These are phyloP conservation scores for Colletotrichum graminicola DNA, from an alignment of 2,329 filamentous ascomycete species.

Conservation along the genomic window DNA sequence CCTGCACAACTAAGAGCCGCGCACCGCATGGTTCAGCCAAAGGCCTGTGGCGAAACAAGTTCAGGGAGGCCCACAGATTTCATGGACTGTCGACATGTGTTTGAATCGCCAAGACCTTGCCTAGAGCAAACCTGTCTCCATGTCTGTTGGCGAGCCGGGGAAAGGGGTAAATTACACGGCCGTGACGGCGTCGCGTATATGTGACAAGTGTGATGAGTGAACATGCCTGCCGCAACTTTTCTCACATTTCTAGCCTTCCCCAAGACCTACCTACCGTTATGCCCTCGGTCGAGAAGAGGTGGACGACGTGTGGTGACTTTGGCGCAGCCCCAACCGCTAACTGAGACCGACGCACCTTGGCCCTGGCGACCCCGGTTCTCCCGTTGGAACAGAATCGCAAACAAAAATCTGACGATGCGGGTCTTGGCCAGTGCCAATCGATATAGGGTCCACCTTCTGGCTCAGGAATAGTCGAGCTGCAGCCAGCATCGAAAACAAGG, in stretches of 20 bases:
- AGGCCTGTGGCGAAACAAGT: background rate
- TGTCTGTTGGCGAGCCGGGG: slow-evolving; percentile 1
- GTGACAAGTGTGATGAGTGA: slow-evolving; percentile 31
- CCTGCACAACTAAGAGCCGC: background rate
- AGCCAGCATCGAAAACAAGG: slow-evolving; percentile 17
- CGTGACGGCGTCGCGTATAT: background rate
- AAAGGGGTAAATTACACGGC: slow-evolving; percentile 20
- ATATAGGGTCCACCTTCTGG: background rate
- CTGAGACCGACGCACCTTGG: background rate
- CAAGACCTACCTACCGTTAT: background rate
- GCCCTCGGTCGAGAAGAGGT: background rate
- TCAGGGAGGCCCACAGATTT: background rate
- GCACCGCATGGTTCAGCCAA: background rate
- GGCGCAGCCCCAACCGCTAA: background rate
- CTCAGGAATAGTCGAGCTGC: background rate
- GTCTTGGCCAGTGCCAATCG: background rate
- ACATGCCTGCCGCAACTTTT: background rate
- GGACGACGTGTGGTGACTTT: background rate
- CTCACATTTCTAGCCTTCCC: background rate
- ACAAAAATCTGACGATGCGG: slow-evolving; percentile 13
- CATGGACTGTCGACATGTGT: background rate
- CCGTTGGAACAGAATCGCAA: slow-evolving; percentile 9
- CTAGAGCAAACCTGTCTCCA: slow-evolving; percentile 21
- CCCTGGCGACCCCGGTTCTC: background rate
- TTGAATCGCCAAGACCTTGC: background rate